Evolutionary conservation across 1,284 basidiomycete species (phyloP), one percentile per base, ranked within the genome.

Genomic region (Cryptococcus wingfieldii): DNA sequence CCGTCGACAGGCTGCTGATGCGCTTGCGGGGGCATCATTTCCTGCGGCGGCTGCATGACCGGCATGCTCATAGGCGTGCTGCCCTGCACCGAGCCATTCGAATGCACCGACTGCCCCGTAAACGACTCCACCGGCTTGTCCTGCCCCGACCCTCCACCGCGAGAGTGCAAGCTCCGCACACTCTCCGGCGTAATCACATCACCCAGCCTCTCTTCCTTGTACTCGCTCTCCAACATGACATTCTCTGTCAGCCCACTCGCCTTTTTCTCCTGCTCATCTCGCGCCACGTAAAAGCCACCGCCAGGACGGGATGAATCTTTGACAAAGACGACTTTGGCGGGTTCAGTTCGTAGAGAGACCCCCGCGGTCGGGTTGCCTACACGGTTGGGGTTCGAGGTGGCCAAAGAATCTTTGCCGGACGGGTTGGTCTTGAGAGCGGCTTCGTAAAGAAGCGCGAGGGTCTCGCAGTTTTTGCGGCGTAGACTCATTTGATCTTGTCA

Each of bases 401-500:
- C 4, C 39, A 38, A 1, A 45, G 46, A 23, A 41, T 69, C 66
- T n/a, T 65, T 63, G 19, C 56, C 53, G 7, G 70, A 65, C 14
- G 67, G 64, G 55, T 67, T 75, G 47, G 85, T 84, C 39, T 88
- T 84, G 76, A 89, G 86, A 27, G 90, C 90, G 34, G 91, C 87
- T 78, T 96, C 91, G 75, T 91, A 95, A 25, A 98, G 81, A 19
- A 98, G 80, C 25, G 87, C 83, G 67, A 96, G 94, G 58, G 92
- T 95, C 86, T 97, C 71, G 59, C 70, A 72, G 9, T 76, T 79
- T 84, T 91, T 92, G 67, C 89, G 83, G 74, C 89, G 83, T n/a
- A 87, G 85, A 38, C 87, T 89, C 89, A 92, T 92, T 75, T 93
- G 90, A 66, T 93, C 90, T 61, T 84, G 83, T 50, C 85, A 39